Percentiles rank a stretch among this genome's conserved stretches.
These are phyloP conservation scores for Ascochyta fabae DNA, from an alignment of 2,329 filamentous ascomycete species.

Conservation along the genomic window DNA sequence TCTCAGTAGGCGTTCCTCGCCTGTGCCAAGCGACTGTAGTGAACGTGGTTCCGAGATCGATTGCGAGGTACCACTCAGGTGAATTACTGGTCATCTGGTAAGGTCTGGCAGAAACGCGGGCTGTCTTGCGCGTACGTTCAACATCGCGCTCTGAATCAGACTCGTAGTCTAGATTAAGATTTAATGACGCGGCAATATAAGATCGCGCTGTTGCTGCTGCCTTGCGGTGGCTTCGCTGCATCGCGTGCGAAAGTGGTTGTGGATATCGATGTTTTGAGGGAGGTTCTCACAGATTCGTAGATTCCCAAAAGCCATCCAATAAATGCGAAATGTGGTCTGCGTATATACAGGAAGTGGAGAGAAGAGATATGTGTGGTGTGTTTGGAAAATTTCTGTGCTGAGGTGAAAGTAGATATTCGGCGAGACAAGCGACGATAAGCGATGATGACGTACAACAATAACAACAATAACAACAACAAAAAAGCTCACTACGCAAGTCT, in stretches of 20 bases:
- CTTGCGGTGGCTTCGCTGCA: not conserved
- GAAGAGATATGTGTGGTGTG: not conserved
- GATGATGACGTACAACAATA: not conserved
- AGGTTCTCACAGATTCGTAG: no score
- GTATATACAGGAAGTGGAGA: not conserved
- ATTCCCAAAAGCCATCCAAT: no score
- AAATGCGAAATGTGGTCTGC: no score
- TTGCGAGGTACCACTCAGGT: slow-evolving; percentile 6
- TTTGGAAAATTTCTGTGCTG: not conserved
- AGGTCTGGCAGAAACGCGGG: not conserved
- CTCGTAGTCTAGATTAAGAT: not conserved
- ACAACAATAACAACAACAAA: not conserved
- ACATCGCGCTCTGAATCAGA: not conserved
- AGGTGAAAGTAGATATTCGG: not conserved
- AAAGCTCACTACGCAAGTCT: not conserved
- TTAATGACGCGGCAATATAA: not conserved
- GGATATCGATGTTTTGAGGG: not conserved
- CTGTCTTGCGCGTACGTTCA: not conserved
- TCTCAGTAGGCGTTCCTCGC: not conserved
- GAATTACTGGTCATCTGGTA: not conserved
- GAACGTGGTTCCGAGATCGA: slow-evolving; percentile 25
- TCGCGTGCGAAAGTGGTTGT: not conserved
- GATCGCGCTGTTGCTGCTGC: not conserved
- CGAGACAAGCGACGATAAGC: not conserved
- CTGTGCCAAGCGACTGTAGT: slow-evolving; percentile 14